phyloP scores from a whole-genome alignment of 805 yeast genomes.

The Yamadazyma nakazawae region DNA sequence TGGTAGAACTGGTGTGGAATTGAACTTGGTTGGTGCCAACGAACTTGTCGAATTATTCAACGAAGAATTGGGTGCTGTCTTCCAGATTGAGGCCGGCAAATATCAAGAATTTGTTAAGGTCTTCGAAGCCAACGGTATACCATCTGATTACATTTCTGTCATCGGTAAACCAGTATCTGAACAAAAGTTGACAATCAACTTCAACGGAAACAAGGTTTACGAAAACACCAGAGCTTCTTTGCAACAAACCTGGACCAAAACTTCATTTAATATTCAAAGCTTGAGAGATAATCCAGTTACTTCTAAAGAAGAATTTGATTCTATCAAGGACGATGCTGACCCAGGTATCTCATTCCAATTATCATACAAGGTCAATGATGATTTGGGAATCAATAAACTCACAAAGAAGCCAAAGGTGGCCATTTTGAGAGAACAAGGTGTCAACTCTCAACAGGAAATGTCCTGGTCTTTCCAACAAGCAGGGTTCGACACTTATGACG shows the following conservation, averaged over 20 bases:
- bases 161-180: conserved; percentile 65
- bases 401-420: conserved; percentile 80
- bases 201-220: conserved; percentile 47
- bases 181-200: conserved; percentile 49
- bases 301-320: conserved; percentile 79
- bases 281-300: conserved; percentile 91
- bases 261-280: conserved; percentile 86
- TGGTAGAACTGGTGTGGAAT: conserved; percentile 77
- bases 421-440: conserved; percentile 96
- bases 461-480: conserved; percentile 95
- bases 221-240: conserved; percentile 60
- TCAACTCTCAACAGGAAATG: conserved; percentile 97
- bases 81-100: conserved; percentile 68
- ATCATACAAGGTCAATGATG: conserved; percentile 60
- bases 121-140: conserved; percentile 57
- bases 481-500: conserved; percentile 91
- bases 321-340: conserved; percentile 74
- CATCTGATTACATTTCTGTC: conserved; percentile 48
- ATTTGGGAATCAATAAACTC: conserved; percentile 33
- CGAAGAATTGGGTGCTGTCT: conserved; percentile 95
- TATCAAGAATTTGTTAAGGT: conserved; percentile 52
- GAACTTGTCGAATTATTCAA: conserved; percentile 65
- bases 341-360: conserved; percentile 87
- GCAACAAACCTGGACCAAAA: conserved; percentile 82
- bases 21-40: conserved; percentile 42